Evolutionary conservation across 1,284 basidiomycete genomes (phyloP).

Genomic region (Ceraceosorus guamensis): DNA sequence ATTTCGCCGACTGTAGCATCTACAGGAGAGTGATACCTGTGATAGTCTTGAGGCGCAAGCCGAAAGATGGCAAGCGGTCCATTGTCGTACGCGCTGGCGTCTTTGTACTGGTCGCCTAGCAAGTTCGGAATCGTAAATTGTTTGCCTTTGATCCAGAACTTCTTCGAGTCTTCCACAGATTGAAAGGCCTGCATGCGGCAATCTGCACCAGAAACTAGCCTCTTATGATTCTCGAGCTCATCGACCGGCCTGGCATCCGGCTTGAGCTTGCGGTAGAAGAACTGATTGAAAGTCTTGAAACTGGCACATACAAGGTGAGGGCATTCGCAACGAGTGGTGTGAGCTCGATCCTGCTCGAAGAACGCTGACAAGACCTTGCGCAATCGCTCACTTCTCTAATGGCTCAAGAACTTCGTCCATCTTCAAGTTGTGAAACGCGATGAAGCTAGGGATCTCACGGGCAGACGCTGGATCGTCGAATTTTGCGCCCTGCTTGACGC

Average conservation of each 20-base stretch:
- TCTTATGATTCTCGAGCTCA: slow-evolving; percentile 63
- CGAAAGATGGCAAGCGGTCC: slow-evolving; percentile 53
- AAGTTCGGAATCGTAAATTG: slow-evolving; percentile 76
- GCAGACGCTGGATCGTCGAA: slow-evolving; percentile 80
- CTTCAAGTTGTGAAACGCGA: slow-evolving; percentile 81
- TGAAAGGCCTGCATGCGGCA: slow-evolving; percentile 91
- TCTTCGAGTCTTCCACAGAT: slow-evolving; percentile 72
- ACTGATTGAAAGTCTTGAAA: slow-evolving; percentile 80
- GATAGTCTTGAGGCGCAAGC: slow-evolving; percentile 78
- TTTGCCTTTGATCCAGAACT: slow-evolving; percentile 93
- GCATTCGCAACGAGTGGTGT: too few species aligned
- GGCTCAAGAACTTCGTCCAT: slow-evolving; percentile 75
- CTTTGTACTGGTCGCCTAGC: slow-evolving; percentile 68
- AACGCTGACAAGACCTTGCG: too few species aligned
- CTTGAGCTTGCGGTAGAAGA: slow-evolving; percentile 88
- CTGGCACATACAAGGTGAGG: too few species aligned
- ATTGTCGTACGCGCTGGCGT: slow-evolving; percentile 64
- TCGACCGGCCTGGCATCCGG: slow-evolving; percentile 71
- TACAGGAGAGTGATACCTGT: slow-evolving; percentile 89
- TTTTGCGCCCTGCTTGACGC: slow-evolving; percentile 89
- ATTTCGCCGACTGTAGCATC: slow-evolving; percentile 61
- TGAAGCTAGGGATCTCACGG: slow-evolving; percentile 75
- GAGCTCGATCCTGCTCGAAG: too few species aligned
- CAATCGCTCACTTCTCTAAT: slow-evolving; percentile 54
- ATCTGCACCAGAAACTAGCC: slow-evolving; percentile 81